phyloP scores from a whole-genome alignment of 768 basidiomycete genomes.

The Tricholoma furcatifolium region DNA sequence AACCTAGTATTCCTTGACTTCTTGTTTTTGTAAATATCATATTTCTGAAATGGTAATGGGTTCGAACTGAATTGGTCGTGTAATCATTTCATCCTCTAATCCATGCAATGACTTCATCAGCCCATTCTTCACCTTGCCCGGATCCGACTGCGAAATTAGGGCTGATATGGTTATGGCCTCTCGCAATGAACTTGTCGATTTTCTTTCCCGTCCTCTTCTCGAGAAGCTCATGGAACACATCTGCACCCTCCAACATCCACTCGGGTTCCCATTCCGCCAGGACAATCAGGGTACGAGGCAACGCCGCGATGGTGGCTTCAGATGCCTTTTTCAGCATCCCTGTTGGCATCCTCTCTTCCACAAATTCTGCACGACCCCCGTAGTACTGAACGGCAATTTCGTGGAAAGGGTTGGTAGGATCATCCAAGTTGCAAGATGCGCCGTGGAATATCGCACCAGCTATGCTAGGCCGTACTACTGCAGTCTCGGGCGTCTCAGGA shows the following conservation, averaged over 20 bases:
- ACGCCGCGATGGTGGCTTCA: constrained; percentile 27
- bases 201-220: constrained; percentile 30
- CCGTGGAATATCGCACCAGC: constrained; percentile 46
- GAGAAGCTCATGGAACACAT: constrained; percentile 39
- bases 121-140: no score
- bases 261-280: constrained; percentile 55
- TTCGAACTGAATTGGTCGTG: no score
- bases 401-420: constrained; percentile 21
- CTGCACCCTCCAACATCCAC: constrained; percentile 34
- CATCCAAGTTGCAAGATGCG: constrained; percentile 41
- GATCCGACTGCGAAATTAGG: constrained; percentile 45
- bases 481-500: constrained; percentile 26
- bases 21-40: no score
- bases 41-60: no score
- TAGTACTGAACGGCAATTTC: constrained; percentile 35
- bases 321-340: constrained; percentile 38
- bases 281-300: constrained; percentile 50
- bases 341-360: constrained; percentile 37
- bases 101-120: no score
- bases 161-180: constrained; percentile 67
- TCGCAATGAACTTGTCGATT: constrained; percentile 36
- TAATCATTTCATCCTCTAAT: no score
- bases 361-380: constrained; percentile 34
- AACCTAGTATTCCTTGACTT: no score
- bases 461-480: no score